These are phyloP conservation scores for Cyclotella baltica DNA, from an alignment of 108 stramenopile species.

Conservation along the genomic window DNA sequence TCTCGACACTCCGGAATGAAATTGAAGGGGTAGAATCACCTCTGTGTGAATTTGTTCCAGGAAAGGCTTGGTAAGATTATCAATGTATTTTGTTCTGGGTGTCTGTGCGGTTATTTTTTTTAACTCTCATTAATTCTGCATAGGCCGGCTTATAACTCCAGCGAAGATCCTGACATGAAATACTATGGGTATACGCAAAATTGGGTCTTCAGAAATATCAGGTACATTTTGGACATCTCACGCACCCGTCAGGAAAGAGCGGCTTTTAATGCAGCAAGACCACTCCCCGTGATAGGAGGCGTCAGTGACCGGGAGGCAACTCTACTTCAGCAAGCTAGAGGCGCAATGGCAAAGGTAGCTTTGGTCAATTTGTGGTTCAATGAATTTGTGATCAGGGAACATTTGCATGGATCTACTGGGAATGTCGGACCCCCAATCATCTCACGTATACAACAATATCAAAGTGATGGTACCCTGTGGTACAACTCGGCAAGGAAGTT, in stretches of 20 bases:
- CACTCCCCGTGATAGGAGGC: constrained; percentile 79
- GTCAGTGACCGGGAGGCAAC: constrained; percentile 66
- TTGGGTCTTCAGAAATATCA: constrained; percentile 9
- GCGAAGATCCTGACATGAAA: constrained; percentile 47
- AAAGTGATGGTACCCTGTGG: constrained; percentile 63
- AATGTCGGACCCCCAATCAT: constrained; percentile 69
- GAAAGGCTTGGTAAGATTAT: constrained; percentile 50
- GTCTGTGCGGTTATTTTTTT: no score
- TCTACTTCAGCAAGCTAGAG: constrained; percentile 71
- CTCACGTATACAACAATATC: constrained; percentile 65
- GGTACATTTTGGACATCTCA: constrained; percentile 60
- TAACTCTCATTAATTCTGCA: no score
- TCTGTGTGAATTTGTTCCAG: constrained; percentile 60
- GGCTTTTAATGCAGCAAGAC: constrained; percentile 73
- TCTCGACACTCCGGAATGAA: constrained; percentile 74
- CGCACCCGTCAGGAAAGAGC: constrained; percentile 58
- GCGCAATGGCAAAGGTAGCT: constrained; percentile 72
- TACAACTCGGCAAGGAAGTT: constrained; percentile 86
- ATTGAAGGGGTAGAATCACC: constrained; percentile 75
- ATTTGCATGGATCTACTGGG: constrained; percentile 68
- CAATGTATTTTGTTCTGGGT: no score
- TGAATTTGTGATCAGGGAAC: constrained; percentile 77
- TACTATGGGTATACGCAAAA: background rate
- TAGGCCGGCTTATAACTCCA: constrained; percentile 57
- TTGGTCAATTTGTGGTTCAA: constrained; percentile 72